Evolutionary conservation across 495 filamentous ascomycete species (phyloP).

Genomic region (Neurospora sp.): DNA sequence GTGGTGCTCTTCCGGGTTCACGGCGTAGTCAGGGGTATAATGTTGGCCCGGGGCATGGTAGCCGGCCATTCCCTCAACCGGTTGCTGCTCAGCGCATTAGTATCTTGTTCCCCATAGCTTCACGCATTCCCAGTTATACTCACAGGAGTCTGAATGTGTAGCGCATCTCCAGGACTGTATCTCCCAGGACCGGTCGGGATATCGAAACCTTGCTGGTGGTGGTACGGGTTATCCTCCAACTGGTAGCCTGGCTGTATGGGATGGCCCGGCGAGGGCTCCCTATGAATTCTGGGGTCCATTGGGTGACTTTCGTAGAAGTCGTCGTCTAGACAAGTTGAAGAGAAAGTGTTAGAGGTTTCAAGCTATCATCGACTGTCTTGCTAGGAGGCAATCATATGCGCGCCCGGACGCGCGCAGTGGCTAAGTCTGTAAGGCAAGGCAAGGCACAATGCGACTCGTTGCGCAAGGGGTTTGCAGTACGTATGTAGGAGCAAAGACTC

Average conservation of each 20-base stretch:
- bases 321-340: constrained; percentile 39
- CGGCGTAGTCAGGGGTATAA: constrained; percentile 52
- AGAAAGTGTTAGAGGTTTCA: constrained; percentile 13
- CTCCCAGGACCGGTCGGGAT: constrained; percentile 54
- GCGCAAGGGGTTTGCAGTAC: background rate
- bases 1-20: constrained; percentile 76
- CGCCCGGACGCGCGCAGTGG: background rate
- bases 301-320: constrained; percentile 46
- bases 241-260: constrained; percentile 55
- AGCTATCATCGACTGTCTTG: background rate
- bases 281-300: constrained; percentile 45
- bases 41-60: constrained; percentile 57
- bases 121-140: constrained; percentile 15
- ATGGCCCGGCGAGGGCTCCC: constrained; percentile 47
- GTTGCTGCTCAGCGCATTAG: constrained; percentile 46
- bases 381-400: background rate
- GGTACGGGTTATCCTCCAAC: constrained; percentile 57
- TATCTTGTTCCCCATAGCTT: background rate
- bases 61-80: constrained; percentile 64
- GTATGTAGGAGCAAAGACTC: background rate
- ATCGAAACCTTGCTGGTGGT: constrained; percentile 44
- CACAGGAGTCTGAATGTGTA: constrained; percentile 64
- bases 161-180: constrained; percentile 47
- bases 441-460: background rate
- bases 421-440: background rate